Base-by-base conservation (phyloP, 1,139 yeast species). In the Diutina neorugosa region DNA sequence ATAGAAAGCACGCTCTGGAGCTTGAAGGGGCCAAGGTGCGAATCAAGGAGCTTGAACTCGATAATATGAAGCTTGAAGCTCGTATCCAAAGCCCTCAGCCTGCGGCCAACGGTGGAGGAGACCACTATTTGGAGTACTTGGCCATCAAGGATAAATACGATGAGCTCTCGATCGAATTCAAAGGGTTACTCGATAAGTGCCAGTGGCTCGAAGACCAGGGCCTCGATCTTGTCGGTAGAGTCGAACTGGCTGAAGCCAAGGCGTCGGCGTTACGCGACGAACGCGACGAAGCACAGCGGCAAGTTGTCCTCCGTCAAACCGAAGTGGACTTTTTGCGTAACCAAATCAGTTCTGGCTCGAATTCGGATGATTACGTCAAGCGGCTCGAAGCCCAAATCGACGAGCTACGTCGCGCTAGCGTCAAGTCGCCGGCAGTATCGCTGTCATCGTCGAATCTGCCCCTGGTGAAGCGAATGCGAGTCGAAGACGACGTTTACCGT, bases 201-300 rank as follows among this genome's bases (percentile, higher is more conserved):
- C 48, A 44, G 16, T 16, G 14, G 19, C 34, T 44, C 52, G 43
- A 43, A 43, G 20, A 20, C 23, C 8, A 52, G 19, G 48, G 63
- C 69, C 1, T 68, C 70, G 16, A 64, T 66, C 48, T 70, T 72
- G 53, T 72, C 25, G 44, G 19, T 9, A 25, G 25, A 6, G 25
- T 20, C 25, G 44, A 18, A 57, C 62, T 73, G 55, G 61, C 69
- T 7, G 77, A 74, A 52, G 68, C 86, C 51, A 82, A 78, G 56
- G 67, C 66, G 52, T 59, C 80, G 48, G 77, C 84, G 1, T 85
- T 79, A 54, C 80, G 78, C 11, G 82, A 83, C 59, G 81, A 81
- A 59, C 23, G 44, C 5, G 50, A 27, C 7, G 40, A 27, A 9
- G 50, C 40, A 9, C 19, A 20, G 18, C 48, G 48, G n/a, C 19